Base-by-base conservation (phyloP, 768 basidiomycete genomes). In the Phlegmacium glaucopus region DNA sequence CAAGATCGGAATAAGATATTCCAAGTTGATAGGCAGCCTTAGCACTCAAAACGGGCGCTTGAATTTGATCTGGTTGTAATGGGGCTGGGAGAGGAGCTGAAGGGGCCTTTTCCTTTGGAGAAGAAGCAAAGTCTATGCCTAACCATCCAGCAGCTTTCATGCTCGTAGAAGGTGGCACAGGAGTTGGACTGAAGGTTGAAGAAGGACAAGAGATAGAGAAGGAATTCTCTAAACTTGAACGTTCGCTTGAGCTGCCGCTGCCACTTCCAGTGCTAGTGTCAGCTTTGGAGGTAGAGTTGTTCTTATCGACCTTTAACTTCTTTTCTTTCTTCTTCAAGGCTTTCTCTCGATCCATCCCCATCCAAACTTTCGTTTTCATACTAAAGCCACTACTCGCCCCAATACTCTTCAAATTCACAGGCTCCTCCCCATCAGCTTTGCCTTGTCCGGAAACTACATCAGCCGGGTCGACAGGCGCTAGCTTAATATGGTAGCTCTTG, bases 401-500 rank as follows among this genome's bases (percentile, higher is more conserved):
- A 37, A 43, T 39, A 29, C 18, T 47, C 36, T 53, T 39, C 15
- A 30, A 5, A 22, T 22, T 22, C 22, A 22, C 41, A 8, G 26
- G 8, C 10, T 49, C 47, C 13, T 13, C 15, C 4, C 22, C 45
- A 16, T 34, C 41, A 4, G 27, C 44, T 15, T 12, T 41, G 12
- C 36, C 38, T 11, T 43, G 37, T n/a, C 30, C 35, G 38, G 25
- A 30, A 7, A 34, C 41, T 12, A 58, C 61, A 39, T 57, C 66
- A 51, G 61, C 67, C 49, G 57, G 63, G 52, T 61, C 67, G 51
- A 59, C 67, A 30, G 84, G 81, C 11, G 83, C 82, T 9, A 88
- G 62, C 45, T 78, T 78, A 15, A 87, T 62, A 46, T 81, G 74
- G 54, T 77, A 75, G 29, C 70, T 76, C 39, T 69, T 66, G 38